These are phyloP conservation scores for Smittium culicis DNA, from an alignment of 371 early-diverging fungal genomes.

Conservation along the genomic window DNA sequence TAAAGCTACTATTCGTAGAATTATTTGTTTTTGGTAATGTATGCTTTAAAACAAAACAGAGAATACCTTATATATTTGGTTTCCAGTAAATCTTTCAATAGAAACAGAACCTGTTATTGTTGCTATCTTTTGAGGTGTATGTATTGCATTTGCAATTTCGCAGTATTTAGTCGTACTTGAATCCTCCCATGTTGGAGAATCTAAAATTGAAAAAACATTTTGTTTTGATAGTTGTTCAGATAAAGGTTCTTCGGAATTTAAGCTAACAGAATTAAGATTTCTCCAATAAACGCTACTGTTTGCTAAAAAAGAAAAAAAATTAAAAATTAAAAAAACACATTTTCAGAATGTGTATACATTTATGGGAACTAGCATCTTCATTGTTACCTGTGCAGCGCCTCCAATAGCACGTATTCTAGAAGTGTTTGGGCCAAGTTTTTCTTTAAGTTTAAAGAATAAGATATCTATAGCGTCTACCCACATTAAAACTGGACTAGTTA, in stretches of 20 bases:
- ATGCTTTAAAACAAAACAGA: too few relatives aligned
- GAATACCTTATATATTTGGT: constrained; percentile 57
- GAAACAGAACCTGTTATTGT: constrained; percentile 56
- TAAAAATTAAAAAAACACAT: too few relatives aligned
- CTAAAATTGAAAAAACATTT: constrained; percentile 40
- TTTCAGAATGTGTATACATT: too few relatives aligned
- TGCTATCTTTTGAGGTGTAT: constrained; percentile 45
- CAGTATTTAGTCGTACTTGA: constrained; percentile 58
- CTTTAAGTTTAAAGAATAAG: constrained; percentile 35
- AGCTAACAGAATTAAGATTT: constrained; percentile 25
- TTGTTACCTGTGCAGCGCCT: constrained; percentile 52
- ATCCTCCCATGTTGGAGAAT: constrained; percentile 78
- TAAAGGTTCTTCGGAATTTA: constrained; percentile 31
- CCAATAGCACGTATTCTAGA: constrained; percentile 38
- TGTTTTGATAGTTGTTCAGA: constrained; percentile 33
- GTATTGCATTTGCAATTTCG: constrained; percentile 37
- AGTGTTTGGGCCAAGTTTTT: constrained; percentile 15
- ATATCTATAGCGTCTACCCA: constrained; percentile 66
- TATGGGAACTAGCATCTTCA: too few relatives aligned
- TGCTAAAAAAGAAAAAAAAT: too few relatives aligned
- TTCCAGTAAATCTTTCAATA: constrained; percentile 67
- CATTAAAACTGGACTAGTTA: constrained; percentile 56
- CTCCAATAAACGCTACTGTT: constrained; percentile 72
- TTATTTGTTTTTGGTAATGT: too few relatives aligned
- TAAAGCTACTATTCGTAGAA: too few relatives aligned